phyloP scores from a whole-genome alignment of 2,329 filamentous ascomycete species.

The Ophiosphaerella herpotricha region DNA sequence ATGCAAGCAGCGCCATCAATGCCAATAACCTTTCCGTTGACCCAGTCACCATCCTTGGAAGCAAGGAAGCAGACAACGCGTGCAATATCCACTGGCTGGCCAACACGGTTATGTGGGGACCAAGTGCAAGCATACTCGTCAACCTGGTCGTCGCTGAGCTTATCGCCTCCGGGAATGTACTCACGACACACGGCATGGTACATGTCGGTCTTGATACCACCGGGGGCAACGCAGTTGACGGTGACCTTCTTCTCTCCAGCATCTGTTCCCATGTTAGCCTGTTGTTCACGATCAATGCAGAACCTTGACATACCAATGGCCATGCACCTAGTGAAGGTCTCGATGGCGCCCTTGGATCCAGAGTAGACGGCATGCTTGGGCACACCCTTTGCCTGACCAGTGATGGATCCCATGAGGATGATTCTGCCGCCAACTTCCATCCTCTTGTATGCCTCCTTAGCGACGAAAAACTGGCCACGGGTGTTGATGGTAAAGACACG shows the following conservation, averaged over 20 bases:
- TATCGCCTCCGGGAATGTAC: conserved; percentile 64
- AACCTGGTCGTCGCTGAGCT: conserved; percentile 61
- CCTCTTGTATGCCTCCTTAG: conserved; percentile 60
- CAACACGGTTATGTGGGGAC: conserved; percentile 68
- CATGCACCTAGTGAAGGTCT: conserved; percentile 61
- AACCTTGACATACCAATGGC: conserved; percentile 48
- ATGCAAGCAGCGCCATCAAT: conserved; percentile 52
- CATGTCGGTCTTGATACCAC: conserved; percentile 62
- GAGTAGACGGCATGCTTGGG: conserved; percentile 61
- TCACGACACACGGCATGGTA: conserved; percentile 67
- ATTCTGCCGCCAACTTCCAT: conserved; percentile 57
- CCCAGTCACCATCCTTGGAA: conserved; percentile 62
- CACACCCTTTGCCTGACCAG: conserved; percentile 60
- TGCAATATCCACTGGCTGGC: conserved; percentile 70
- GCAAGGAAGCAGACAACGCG: conserved; percentile 66
- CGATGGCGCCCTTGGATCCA: conserved; percentile 59
- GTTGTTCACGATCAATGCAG: not conserved
- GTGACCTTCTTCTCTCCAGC: conserved; percentile 60
- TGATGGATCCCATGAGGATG: conserved; percentile 62
- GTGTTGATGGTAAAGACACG: conserved; percentile 66
- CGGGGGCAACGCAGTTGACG: conserved; percentile 64
- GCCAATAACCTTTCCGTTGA: conserved; percentile 60
- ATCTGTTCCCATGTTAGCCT: conserved; percentile 40
- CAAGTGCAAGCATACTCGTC: conserved; percentile 67
- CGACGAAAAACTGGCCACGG: conserved; percentile 67